These are phyloP conservation scores for Canavalia gladiata DNA, from an alignment of 306 rosid species.

Conservation along the genomic window DNA sequence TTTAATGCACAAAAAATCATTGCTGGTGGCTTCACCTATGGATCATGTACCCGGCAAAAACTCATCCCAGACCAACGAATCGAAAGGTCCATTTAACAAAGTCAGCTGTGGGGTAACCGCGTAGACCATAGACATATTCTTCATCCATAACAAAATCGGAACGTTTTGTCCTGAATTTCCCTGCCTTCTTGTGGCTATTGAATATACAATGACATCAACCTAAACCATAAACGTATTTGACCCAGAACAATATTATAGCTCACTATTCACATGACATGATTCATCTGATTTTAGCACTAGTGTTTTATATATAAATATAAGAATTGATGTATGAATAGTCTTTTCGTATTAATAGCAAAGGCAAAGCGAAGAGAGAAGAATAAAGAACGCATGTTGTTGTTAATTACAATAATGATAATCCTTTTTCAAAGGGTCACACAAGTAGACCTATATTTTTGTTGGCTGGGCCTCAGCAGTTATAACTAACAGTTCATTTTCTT, in stretches of 20 bases:
- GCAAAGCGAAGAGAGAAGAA: background rate
- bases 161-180: slow-evolving; percentile 17
- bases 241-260: too few relatives aligned
- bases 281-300: too few relatives aligned
- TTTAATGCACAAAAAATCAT: background rate
- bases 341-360: background rate
- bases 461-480: slow-evolving; percentile 5
- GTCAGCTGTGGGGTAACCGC: slow-evolving; percentile 38
- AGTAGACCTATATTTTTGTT: slow-evolving; percentile 28
- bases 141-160: slow-evolving; percentile 15
- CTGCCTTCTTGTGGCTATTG: background rate
- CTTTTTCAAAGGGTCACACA: slow-evolving; percentile 1
- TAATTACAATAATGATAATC: slow-evolving; percentile 28
- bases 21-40: background rate
- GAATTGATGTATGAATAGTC: background rate
- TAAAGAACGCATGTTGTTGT: background rate
- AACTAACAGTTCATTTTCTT: background rate
- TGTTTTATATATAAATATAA: too few relatives aligned
- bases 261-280: too few relatives aligned
- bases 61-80: slow-evolving; percentile 9
- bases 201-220: background rate
- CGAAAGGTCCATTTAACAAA: slow-evolving; percentile 16
- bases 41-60: slow-evolving; percentile 28
- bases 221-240: background rate
- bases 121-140: slow-evolving; percentile 15